phyloP scores from a whole-genome alignment of 495 filamentous ascomycete species.

The Copromyces sp. region DNA sequence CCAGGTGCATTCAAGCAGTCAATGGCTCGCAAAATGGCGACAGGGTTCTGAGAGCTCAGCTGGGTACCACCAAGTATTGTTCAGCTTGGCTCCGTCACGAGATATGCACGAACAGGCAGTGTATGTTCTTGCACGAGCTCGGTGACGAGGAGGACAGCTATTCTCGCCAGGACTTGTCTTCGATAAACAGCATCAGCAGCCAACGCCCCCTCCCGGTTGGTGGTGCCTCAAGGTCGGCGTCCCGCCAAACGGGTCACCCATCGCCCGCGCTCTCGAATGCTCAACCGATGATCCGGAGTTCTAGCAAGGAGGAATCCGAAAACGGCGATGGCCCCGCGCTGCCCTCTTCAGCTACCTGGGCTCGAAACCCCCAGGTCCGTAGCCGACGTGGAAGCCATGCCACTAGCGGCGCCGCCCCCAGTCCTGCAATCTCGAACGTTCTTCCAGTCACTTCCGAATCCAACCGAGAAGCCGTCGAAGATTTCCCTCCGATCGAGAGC shows the following conservation, averaged over 20 bases:
- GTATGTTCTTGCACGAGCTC: conserved; percentile 95
- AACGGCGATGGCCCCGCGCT: conserved; percentile 74
- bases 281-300: conserved; percentile 62
- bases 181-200: conserved; percentile 79
- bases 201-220: conserved; percentile 52
- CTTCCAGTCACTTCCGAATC: conserved; percentile 43
- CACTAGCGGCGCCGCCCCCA: conserved; percentile 68
- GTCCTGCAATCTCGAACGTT: conserved; percentile 60
- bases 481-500: conserved; percentile 13
- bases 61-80: conserved; percentile 98
- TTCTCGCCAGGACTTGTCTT: conserved; percentile 87
- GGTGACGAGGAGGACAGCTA: conserved; percentile 97
- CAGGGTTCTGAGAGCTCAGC: conserved; percentile 76
- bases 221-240: conserved; percentile 37
- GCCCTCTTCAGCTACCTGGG: conserved; percentile 90
- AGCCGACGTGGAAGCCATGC: conserved; percentile 66
- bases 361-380: conserved; percentile 61
- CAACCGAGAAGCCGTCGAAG: conserved; percentile 24
- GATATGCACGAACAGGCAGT: conserved; percentile 83
- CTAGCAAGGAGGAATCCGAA: conserved; percentile 64
- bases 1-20: conserved; percentile 78
- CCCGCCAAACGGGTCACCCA: conserved; percentile 41
- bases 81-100: conserved; percentile 93
- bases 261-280: conserved; percentile 46
- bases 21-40: conserved; percentile 89